Base-by-base conservation (phyloP, 1,139 yeast species). In the Wickerhamomyces sp. region DNA sequence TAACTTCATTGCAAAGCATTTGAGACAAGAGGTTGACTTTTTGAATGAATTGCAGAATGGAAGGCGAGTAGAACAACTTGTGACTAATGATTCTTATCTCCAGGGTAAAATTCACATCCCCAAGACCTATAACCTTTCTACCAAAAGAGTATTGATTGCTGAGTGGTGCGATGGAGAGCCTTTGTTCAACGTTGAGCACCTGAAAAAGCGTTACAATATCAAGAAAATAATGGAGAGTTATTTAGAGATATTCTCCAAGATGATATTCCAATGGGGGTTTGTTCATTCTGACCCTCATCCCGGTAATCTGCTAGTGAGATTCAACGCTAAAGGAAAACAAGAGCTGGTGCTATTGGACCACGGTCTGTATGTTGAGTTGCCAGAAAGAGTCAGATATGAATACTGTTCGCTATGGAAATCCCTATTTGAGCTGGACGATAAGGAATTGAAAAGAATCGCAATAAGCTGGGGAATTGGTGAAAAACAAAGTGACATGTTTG, bases 121-220 rank as follows among this genome's bases (percentile, higher is more conserved):
- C 3, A 52, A 60, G 32, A 67, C 69, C 20, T 78, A 69, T 52
- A 68, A 74, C 2, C 48, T 67, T 26, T 64, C 80, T 18, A 68
- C 78, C 1, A 56, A 60, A 28, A 71, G 77, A 35, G 76, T 84
- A 4, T 60, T 85, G 38, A 70, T 78, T 6, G 71, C 81, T 18
- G 95, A 85, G 58, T 85, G 92, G 90, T 79, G 85, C 33, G 83
- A 83, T 32, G 95, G 92, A 10, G 70, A 74, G 16, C 61, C 83
- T 0, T 60, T 84, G 38, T 64, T 72, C 9, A 67, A 72, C 43
- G 70, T 67, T 37, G 61, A 67, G n/a, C 61, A 56, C 20, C 57
- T 84, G 17, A 55, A 65, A 21, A 51, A 59, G 10, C 68, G 69
- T 1, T 78, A 60, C 52, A 64, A 76, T 50, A 60, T 74, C 17